phyloP scores from a whole-genome alignment of 148 eudicot species.

The Rhododendron williamsianum region DNA sequence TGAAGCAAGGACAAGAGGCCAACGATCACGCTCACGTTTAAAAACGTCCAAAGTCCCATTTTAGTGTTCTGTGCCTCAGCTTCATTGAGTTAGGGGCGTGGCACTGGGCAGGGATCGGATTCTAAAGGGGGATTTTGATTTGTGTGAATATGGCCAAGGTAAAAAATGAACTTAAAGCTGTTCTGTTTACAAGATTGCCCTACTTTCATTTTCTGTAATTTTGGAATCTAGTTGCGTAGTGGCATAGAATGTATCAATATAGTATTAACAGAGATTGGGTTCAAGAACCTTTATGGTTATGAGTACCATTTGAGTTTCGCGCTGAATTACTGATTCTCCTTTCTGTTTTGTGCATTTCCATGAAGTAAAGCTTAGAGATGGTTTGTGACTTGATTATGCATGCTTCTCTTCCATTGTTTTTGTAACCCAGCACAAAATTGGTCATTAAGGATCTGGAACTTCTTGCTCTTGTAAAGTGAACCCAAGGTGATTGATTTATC shows the following conservation, averaged over 20 bases:
- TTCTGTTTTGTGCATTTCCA: background rate
- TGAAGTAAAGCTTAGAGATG: constrained; percentile 1
- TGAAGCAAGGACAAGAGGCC: constrained; percentile 73
- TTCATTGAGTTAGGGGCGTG: background rate
- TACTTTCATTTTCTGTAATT: background rate
- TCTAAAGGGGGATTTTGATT: background rate
- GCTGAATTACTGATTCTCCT: background rate
- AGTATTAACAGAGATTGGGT: background rate
- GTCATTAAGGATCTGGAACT: background rate
- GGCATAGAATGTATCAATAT: background rate
- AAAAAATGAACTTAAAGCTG: background rate
- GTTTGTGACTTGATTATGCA: background rate
- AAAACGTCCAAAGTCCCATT: constrained; percentile 49
- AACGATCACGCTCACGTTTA: constrained; percentile 63
- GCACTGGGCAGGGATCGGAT: background rate
- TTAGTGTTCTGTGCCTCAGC: constrained; percentile 11
- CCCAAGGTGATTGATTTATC: background rate
- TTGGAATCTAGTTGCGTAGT: background rate
- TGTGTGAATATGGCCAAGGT: constrained; percentile 14
- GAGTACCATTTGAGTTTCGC: background rate
- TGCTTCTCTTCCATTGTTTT: background rate
- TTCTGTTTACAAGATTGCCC: background rate
- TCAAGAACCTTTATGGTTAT: background rate
- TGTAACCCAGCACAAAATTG: background rate
- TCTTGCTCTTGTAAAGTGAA: background rate